These are phyloP conservation scores for Colletotrichum sublineola DNA, from an alignment of 2,329 filamentous ascomycete species.

Conservation along the genomic window DNA sequence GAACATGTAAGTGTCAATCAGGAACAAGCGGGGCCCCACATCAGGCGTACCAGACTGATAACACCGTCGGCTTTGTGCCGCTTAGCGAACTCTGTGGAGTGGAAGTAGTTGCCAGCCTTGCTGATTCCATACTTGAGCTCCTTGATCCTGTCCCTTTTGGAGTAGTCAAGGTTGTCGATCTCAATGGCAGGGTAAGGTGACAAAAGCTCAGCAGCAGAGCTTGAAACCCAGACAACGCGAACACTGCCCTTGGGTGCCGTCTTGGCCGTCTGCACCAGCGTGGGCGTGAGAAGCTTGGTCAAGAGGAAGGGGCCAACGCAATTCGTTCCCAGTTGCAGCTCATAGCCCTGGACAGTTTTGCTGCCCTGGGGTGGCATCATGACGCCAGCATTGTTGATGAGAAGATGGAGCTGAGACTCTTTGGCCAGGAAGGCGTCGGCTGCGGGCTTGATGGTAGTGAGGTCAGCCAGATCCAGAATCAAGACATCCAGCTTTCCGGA, in stretches of 20 bases:
- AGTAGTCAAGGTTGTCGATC: slow-evolving; percentile 49
- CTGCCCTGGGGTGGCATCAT: slow-evolving; percentile 57
- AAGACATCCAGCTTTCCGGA: slow-evolving; percentile 59
- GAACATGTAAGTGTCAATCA: background rate
- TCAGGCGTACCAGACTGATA: slow-evolving; percentile 41
- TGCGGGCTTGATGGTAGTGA: slow-evolving; percentile 52
- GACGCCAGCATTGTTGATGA: slow-evolving; percentile 62
- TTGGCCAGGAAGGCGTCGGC: slow-evolving; percentile 50
- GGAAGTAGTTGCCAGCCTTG: slow-evolving; percentile 51
- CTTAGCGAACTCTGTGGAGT: slow-evolving; percentile 50
- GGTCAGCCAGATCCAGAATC: slow-evolving; percentile 59
- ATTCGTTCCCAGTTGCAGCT: slow-evolving; percentile 58
- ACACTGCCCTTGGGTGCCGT: slow-evolving; percentile 48
- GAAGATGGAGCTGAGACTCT: slow-evolving; percentile 53
- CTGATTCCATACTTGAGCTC: slow-evolving; percentile 50
- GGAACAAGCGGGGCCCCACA: background rate
- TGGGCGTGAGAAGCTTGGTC: slow-evolving; percentile 54
- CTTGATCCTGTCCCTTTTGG: slow-evolving; percentile 43
- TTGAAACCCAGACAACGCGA: slow-evolving; percentile 52
- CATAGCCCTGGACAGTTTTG: slow-evolving; percentile 57
- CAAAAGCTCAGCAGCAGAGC: slow-evolving; percentile 48
- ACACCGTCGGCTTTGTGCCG: slow-evolving; percentile 46
- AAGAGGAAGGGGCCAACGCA: slow-evolving; percentile 56
- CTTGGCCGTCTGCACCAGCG: slow-evolving; percentile 50
- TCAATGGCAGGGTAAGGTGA: slow-evolving; percentile 45